Conservation (phyloP, 2,329 filamentous ascomycete genomes). For the Trichoderma harzianum region DNA sequence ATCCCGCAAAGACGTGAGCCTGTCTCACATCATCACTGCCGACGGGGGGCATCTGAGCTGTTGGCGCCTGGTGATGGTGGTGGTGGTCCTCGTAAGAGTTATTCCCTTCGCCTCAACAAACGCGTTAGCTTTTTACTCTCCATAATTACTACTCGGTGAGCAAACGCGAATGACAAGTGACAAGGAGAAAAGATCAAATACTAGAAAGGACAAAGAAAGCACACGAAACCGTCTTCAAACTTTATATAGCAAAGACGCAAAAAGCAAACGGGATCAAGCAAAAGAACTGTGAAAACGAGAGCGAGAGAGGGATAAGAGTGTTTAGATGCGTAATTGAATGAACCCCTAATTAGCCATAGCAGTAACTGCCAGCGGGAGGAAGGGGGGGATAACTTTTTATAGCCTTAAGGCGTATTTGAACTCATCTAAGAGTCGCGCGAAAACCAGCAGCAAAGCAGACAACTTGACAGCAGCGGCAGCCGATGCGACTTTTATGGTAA, state of each 20-base stretch:
- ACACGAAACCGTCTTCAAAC: background rate
- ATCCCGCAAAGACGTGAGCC: slow-evolving; percentile 70
- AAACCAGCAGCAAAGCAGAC: slow-evolving; percentile 33
- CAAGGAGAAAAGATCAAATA: background rate
- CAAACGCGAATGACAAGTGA: slow-evolving; percentile 13
- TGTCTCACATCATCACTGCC: slow-evolving; percentile 65
- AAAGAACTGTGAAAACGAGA: background rate
- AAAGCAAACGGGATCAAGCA: background rate
- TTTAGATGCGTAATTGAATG: slow-evolving; percentile 8
- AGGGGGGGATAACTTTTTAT: slow-evolving; percentile 30
- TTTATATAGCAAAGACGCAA: background rate
- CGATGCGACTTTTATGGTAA: slow-evolving; percentile 49
- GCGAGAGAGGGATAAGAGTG: background rate
- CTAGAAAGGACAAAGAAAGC: background rate
- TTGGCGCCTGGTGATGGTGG: slow-evolving; percentile 62
- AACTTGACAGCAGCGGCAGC: slow-evolving; percentile 40
- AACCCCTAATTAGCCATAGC: slow-evolving; percentile 8
- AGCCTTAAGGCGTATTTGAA: slow-evolving; percentile 34
- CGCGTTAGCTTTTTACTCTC: slow-evolving; percentile 29
- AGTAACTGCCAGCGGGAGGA: slow-evolving; percentile 25
- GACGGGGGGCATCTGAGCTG: slow-evolving; percentile 46
- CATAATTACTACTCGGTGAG: slow-evolving; percentile 19
- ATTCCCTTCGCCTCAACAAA: slow-evolving; percentile 56
- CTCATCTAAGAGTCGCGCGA: slow-evolving; percentile 36
- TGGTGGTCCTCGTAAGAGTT: slow-evolving; percentile 63